Evolutionary conservation across 495 filamentous ascomycete genomes (phyloP).

Genomic region (Neurospora pannonica): DNA sequence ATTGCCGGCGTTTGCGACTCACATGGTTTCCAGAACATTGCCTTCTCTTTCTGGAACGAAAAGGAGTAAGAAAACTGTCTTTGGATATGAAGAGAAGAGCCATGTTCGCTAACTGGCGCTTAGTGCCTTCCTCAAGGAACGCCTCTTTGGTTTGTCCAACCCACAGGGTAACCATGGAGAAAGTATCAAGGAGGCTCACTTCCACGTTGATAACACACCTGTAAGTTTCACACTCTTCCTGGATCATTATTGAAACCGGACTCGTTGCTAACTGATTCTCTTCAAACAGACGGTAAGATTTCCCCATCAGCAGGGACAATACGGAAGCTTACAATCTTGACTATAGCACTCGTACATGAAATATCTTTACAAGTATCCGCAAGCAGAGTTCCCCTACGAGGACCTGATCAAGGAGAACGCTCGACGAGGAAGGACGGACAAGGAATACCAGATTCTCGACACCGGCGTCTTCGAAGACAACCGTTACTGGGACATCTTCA

Average conservation of each 20-base stretch:
- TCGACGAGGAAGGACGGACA: constrained; percentile 59
- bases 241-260: background rate
- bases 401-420: constrained; percentile 78
- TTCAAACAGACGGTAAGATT: constrained; percentile 33
- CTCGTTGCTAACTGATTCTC: constrained; percentile 12
- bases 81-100: background rate
- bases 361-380: constrained; percentile 93
- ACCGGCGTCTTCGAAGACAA: constrained; percentile 88
- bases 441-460: constrained; percentile 86
- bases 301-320: background rate
- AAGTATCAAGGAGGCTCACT: constrained; percentile 91
- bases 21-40: constrained; percentile 82
- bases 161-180: constrained; percentile 96
- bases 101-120: constrained; percentile 2
- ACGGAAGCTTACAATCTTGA: constrained; percentile 10
- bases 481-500: constrained; percentile 93
- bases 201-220: constrained; percentile 91
- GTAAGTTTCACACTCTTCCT: constrained; percentile 21
- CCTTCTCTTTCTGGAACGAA: constrained; percentile 96
- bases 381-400: constrained; percentile 84
- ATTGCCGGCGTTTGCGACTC: constrained; percentile 93
- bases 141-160: constrained; percentile 88
- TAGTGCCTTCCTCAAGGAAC: constrained; percentile 87
- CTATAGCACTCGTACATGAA: constrained; percentile 96
- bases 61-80: constrained; percentile 57